Evolutionary conservation across 2,329 filamentous ascomycete species (phyloP).

Genomic region (Nemania sp.): DNA sequence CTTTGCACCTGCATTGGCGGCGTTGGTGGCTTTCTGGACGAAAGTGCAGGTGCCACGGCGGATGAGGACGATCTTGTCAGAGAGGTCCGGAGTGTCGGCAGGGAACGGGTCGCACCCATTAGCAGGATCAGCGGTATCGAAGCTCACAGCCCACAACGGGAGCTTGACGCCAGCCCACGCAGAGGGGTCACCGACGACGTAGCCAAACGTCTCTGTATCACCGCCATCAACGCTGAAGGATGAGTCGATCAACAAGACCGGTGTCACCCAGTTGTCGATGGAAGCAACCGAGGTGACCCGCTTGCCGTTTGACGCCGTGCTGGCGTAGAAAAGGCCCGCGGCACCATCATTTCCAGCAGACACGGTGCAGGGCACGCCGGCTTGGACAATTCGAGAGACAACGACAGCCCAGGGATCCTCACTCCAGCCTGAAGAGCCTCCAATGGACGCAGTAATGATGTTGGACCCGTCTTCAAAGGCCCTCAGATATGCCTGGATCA

Average conservation of each 20-base stretch:
- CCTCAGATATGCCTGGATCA: slow-evolving; percentile 63
- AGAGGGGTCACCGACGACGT: slow-evolving; percentile 47
- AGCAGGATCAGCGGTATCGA: slow-evolving; percentile 52
- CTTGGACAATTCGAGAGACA: slow-evolving; percentile 56
- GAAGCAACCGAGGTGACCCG: slow-evolving; percentile 55
- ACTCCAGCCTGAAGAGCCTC: slow-evolving; percentile 56
- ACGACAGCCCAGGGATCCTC: slow-evolving; percentile 56
- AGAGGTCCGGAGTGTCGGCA: slow-evolving; percentile 59
- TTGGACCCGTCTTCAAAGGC: slow-evolving; percentile 64
- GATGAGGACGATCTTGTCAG: slow-evolving; percentile 61
- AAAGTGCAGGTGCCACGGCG: slow-evolving; percentile 63
- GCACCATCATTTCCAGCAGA: slow-evolving; percentile 58
- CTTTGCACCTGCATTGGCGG: slow-evolving; percentile 58
- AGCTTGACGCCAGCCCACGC: slow-evolving; percentile 52
- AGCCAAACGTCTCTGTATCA: slow-evolving; percentile 47
- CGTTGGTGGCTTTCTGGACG: slow-evolving; percentile 57
- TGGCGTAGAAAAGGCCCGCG: slow-evolving; percentile 54
- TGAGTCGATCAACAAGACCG: slow-evolving; percentile 49
- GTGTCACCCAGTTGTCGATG: slow-evolving; percentile 52
- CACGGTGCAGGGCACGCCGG: slow-evolving; percentile 57
- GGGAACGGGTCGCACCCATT: slow-evolving; percentile 59
- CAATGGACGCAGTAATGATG: slow-evolving; percentile 61
- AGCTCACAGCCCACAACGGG: slow-evolving; percentile 55
- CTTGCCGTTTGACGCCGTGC: slow-evolving; percentile 53
- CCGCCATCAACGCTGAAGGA: slow-evolving; percentile 48